Conservation (phyloP, 768 basidiomycete genomes). For the Suillus weaverae region DNA sequence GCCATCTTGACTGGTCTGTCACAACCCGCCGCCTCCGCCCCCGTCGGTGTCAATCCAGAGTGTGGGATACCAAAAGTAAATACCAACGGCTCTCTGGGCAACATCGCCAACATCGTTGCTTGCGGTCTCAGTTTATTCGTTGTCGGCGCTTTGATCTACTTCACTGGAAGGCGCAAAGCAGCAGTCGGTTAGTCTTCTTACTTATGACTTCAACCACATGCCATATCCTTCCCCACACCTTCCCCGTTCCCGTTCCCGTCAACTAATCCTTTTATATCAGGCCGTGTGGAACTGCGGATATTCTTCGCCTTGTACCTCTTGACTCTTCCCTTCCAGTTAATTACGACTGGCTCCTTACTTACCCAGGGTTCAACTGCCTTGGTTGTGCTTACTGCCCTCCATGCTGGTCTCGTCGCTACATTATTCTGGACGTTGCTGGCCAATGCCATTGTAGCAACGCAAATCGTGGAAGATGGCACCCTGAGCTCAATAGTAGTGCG, state of each 20-base stretch:
- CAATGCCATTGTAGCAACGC: slow-evolving; percentile 80
- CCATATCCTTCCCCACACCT: not conserved
- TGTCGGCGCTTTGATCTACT: slow-evolving; percentile 54
- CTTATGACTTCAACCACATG: not conserved
- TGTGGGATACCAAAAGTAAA: slow-evolving; percentile 76
- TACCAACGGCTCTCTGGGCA: slow-evolving; percentile 62
- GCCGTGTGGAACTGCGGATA: slow-evolving; percentile 67
- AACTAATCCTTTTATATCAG: slow-evolving; percentile 30
- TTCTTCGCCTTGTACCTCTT: slow-evolving; percentile 68
- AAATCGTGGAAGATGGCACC: slow-evolving; percentile 91
- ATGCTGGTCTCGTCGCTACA: slow-evolving; percentile 73
- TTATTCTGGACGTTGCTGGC: slow-evolving; percentile 80
- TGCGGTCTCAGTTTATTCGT: slow-evolving; percentile 74
- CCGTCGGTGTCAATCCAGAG: slow-evolving; percentile 77
- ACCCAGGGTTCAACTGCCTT: slow-evolving; percentile 74
- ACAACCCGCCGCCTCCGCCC: slow-evolving; percentile 51
- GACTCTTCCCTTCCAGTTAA: slow-evolving; percentile 74
- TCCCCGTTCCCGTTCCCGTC: not conserved
- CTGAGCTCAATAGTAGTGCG: slow-evolving; percentile 64
- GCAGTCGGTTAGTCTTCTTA: slow-evolving; percentile 72
- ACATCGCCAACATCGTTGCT: slow-evolving; percentile 83
- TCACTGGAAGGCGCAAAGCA: slow-evolving; percentile 69
- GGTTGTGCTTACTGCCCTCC: slow-evolving; percentile 71
- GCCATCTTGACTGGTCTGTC: slow-evolving; percentile 42
- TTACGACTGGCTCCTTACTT: slow-evolving; percentile 79